Conservation (phyloP, 192 early-diverging fungal species). For the Coemansia sp. region DNA sequence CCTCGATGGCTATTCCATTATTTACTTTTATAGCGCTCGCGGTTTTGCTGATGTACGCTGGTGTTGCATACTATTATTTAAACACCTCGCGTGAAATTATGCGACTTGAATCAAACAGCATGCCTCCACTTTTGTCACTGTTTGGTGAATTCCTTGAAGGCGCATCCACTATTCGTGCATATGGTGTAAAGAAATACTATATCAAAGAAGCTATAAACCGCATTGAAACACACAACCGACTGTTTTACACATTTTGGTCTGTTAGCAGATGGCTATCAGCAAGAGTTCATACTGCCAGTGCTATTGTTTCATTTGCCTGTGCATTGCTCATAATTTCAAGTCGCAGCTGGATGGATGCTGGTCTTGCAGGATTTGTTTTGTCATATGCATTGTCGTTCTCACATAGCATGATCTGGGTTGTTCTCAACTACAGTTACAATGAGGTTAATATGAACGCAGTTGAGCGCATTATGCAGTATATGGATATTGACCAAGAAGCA, state of each 20-base stretch:
- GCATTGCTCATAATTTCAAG: conserved; percentile 63
- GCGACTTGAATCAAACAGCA: conserved; percentile 70
- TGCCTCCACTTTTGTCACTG: conserved; percentile 68
- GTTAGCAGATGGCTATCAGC: conserved; percentile 79
- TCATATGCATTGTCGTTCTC: conserved; percentile 82
- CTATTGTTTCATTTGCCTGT: conserved; percentile 66
- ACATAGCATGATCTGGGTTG: conserved; percentile 69
- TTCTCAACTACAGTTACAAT: conserved; percentile 70
- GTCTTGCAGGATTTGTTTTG: conserved; percentile 80
- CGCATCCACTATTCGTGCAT: conserved; percentile 73
- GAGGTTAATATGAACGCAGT: conserved; percentile 83
- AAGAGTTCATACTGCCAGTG: conserved; percentile 70
- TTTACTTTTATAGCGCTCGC: conserved; percentile 68
- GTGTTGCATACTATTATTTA: conserved; percentile 50
- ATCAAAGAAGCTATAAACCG: conserved; percentile 42
- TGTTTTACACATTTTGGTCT: conserved; percentile 73
- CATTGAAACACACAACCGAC: conserved; percentile 73
- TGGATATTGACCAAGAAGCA: conserved; percentile 75
- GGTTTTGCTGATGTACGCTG: conserved; percentile 61
- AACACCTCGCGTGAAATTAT: conserved; percentile 68
- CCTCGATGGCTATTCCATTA: conserved; percentile 58
- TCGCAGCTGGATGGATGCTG: conserved; percentile 60
- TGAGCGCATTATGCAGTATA: conserved; percentile 83
- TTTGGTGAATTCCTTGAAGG: conserved; percentile 72
- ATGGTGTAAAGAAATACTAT: conserved; percentile 59